These are phyloP conservation scores for Passiflora organensis DNA, from an alignment of 345 rosid genomes.

Conservation along the genomic window DNA sequence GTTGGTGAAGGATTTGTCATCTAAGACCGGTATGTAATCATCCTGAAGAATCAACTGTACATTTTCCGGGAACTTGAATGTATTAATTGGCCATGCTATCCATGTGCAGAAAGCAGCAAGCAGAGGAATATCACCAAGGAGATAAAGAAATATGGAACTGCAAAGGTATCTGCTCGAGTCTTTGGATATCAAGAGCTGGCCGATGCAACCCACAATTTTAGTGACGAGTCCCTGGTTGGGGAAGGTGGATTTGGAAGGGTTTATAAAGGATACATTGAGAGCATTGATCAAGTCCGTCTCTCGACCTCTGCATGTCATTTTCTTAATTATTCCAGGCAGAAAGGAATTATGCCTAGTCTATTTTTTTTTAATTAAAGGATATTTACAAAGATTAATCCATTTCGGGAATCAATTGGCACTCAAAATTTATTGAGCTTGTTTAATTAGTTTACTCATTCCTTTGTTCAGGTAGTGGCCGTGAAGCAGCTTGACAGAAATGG, in stretches of 20 bases:
- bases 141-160: slow-evolving; percentile 40
- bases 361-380: too few species aligned
- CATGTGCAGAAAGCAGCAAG: slow-evolving; percentile 35
- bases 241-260: slow-evolving; percentile 73
- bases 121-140: slow-evolving; percentile 38
- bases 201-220: slow-evolving; percentile 50
- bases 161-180: slow-evolving; percentile 25
- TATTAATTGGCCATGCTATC: too few species aligned
- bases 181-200: slow-evolving; percentile 45
- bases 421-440: neutral
- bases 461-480: slow-evolving; percentile 56
- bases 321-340: too few species aligned
- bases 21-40: neutral
- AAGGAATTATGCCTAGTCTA: too few species aligned
- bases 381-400: too few species aligned
- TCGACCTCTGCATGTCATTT: too few species aligned
- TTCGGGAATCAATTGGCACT: too few species aligned
- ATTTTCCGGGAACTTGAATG: too few species aligned
- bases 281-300: slow-evolving; percentile 14
- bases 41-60: too few species aligned
- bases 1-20: slow-evolving; percentile 2
- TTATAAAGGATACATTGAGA: slow-evolving; percentile 44
- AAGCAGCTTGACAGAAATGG: slow-evolving; percentile 61
- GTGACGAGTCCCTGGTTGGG: slow-evolving; percentile 39
- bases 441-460: neutral